Percentiles rank a stretch among this genome's conserved stretches.
Conservation (phyloP, 2,329 filamentous ascomycete species). For the Penicillium sp. region DNA sequence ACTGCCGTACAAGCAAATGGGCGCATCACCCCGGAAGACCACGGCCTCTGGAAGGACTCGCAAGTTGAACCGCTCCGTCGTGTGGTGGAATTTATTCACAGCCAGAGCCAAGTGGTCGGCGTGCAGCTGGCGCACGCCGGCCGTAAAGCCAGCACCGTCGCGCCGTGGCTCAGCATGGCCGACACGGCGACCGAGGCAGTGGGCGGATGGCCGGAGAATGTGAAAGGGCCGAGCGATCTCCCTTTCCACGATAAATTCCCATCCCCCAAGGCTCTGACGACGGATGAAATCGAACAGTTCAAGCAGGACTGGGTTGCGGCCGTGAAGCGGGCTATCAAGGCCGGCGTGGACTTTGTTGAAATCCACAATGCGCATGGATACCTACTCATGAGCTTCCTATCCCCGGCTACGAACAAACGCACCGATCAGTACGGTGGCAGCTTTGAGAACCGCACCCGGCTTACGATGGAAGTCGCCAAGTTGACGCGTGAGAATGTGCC, state of each 20-base stretch:
- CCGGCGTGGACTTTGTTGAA: conserved; percentile 78
- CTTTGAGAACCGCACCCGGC: conserved; percentile 67
- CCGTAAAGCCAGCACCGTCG: conserved; percentile 62
- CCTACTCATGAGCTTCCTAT: conserved; percentile 71
- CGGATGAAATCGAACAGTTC: conserved; percentile 68
- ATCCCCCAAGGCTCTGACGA: conserved; percentile 68
- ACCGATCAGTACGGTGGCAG: conserved; percentile 60
- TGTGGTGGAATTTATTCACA: conserved; percentile 78
- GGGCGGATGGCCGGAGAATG: conserved; percentile 60
- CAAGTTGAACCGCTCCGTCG: conserved; percentile 72
- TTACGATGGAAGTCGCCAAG: conserved; percentile 70
- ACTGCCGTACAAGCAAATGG: conserved; percentile 76
- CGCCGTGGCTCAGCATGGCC: conserved; percentile 50
- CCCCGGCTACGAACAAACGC: conserved; percentile 70
- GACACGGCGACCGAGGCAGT: conserved; percentile 53
- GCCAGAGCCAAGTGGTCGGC: conserved; percentile 74
- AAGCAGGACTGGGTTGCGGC: conserved; percentile 66
- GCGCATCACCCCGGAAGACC: conserved; percentile 70
- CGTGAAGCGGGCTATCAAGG: conserved; percentile 64
- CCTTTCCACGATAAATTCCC: conserved; percentile 66
- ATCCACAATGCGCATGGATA: conserved; percentile 83
- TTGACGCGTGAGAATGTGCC: conserved; percentile 67
- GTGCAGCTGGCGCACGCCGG: conserved; percentile 86
- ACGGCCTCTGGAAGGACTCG: conserved; percentile 77
- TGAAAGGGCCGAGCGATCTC: conserved; percentile 62